These are phyloP conservation scores for Collybiopsis luxurians DNA, from an alignment of 768 basidiomycete species.

Conservation along the genomic window DNA sequence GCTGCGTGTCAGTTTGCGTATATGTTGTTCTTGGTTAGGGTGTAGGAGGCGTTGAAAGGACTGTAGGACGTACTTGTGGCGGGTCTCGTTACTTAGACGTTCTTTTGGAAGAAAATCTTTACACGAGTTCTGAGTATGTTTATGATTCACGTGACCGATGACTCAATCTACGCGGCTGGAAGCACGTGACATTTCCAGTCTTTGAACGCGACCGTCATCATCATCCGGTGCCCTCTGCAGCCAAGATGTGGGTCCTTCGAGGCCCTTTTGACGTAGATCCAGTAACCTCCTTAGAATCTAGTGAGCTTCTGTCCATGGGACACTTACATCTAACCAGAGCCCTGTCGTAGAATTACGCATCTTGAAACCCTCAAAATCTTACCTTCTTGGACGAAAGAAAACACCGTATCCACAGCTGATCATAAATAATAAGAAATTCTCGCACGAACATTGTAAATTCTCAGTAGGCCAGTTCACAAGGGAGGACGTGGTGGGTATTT, in stretches of 20 bases:
- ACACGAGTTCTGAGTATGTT: too few species aligned
- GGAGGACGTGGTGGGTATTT: not conserved
- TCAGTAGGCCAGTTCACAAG: not conserved
- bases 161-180: too few species aligned
- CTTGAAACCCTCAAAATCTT: too few species aligned
- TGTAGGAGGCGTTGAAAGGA: too few species aligned
- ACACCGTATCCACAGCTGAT: not conserved
- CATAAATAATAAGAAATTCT: not conserved
- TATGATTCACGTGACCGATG: too few species aligned
- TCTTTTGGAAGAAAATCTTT: too few species aligned
- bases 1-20: slow-evolving; percentile 81
- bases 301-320: not conserved
- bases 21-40: slow-evolving; percentile 79
- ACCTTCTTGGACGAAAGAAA: not conserved
- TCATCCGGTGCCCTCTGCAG: not conserved
- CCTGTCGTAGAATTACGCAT: not conserved
- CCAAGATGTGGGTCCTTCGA: not conserved
- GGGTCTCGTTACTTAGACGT: too few species aligned
- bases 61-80: too few species aligned
- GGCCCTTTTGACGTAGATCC: not conserved
- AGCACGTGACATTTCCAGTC: too few species aligned
- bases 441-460: not conserved
- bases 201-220: too few species aligned
- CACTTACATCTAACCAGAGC: not conserved
- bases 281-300: not conserved